Evolutionary conservation across 805 yeast genomes (phyloP).

Genomic region (Kluyveromyces nonfermentans): DNA sequence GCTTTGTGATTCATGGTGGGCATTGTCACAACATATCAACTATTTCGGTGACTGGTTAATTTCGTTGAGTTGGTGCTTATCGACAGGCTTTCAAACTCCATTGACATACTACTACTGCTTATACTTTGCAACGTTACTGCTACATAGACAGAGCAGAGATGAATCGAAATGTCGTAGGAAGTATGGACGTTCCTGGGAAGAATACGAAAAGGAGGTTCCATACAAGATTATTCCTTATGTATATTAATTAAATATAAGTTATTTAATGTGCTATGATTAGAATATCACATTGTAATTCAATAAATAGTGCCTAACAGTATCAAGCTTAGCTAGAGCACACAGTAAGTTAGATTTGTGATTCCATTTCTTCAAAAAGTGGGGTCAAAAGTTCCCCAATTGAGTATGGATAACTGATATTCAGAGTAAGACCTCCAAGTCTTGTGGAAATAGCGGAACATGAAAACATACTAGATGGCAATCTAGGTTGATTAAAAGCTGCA

Average conservation of each 20-base stretch:
- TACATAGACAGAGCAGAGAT: slow-evolving; percentile 87
- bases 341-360: background rate
- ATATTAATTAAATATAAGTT: slow-evolving; percentile 36
- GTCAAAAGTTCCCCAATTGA: background rate
- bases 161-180: slow-evolving; percentile 82
- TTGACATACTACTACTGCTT: slow-evolving; percentile 80
- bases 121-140: slow-evolving; percentile 70
- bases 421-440: background rate
- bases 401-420: background rate
- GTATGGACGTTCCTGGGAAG: slow-evolving; percentile 80
- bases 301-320: no score
- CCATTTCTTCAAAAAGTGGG: slow-evolving; percentile 1
- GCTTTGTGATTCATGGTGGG: slow-evolving; percentile 95
- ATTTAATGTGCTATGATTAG: background rate
- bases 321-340: no score
- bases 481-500: slow-evolving; percentile 1
- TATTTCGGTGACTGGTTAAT: slow-evolving; percentile 94
- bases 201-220: slow-evolving; percentile 74
- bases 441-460: slow-evolving; percentile 1
- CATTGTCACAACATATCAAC: slow-evolving; percentile 81
- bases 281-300: no score
- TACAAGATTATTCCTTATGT: slow-evolving; percentile 85
- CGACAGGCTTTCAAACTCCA: slow-evolving; percentile 74
- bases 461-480: background rate
- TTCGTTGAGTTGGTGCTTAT: slow-evolving; percentile 85